Evolutionary conservation across 116 monocot species (phyloP), one percentile per base, ranked within the genome.

Genomic region (Thalassia testudinum): DNA sequence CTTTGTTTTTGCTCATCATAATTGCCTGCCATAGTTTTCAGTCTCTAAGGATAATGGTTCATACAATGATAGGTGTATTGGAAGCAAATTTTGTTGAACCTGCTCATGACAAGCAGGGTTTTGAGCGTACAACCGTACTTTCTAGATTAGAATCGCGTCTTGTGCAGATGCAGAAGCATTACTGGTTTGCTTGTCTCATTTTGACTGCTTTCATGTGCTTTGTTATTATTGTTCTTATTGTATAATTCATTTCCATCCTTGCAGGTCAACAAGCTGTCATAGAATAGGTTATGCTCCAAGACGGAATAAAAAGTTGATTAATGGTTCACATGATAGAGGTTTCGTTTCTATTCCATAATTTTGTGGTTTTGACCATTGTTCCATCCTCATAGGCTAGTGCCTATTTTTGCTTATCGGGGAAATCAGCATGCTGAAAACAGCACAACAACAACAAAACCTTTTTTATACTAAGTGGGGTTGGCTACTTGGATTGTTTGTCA

Each of bases 51-150:
- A 23, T 45, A 26, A 37, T 44, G 10, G 14, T 16, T 50, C 22
- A 37, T 19, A 26, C 25, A 50, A 26, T 21, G 21, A 34, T 62
- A 86, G 86, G 86, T 69, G 74, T 86, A 27, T 58, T 86, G 61
- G 86, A 86, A 65, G 86, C 86, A 16, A 81, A 86, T 75, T 86
- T 86, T 56, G 68, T 86, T 25, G 86, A 86, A 43, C 86, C 86
- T 22, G 86, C 86, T 19, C 86, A 86, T 70, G 86, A 86, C 61
- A 86, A 86, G 49, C 86, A 86, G 47, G 86, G 75, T 12, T 86
- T 86, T 61, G 86, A 86, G 53, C 64, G 81, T 1, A 86, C 86
- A 42, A 86, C 78, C 37, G 75, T 86, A 68, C 86, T 86, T 40
- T 45, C 77, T 29, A 69, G 86, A 66, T 81, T 86, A 57, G 86